Conservation (phyloP, 345 rosid genomes). For the Populus deltoides region DNA sequence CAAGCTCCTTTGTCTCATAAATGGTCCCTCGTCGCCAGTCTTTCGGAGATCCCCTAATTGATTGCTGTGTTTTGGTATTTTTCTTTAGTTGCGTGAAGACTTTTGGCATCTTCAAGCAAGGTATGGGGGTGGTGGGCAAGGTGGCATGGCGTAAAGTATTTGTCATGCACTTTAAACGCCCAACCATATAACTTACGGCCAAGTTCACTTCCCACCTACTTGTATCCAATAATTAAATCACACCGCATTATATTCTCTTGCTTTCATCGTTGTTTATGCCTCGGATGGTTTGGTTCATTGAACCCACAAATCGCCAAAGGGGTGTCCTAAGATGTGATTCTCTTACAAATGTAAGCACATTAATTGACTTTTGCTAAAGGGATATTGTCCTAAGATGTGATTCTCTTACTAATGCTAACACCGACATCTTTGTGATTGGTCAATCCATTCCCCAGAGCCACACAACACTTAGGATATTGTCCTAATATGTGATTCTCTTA, state of each 20-base stretch:
- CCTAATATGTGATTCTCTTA: no score
- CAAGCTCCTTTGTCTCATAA: neutral
- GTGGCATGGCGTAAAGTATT: neutral
- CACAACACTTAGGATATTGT: no score
- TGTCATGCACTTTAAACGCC: neutral
- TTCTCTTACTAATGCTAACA: no score
- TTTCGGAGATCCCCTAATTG: neutral
- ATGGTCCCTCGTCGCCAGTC: neutral
- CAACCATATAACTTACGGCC: neutral
- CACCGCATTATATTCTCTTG: neutral
- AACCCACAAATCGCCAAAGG: neutral
- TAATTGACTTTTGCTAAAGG: no score
- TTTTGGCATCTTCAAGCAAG: slow-evolving; percentile 4
- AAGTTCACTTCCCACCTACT: neutral
- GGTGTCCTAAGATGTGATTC: no score
- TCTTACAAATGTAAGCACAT: no score
- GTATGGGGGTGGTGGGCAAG: neutral
- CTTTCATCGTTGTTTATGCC: neutral
- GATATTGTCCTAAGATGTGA: no score
- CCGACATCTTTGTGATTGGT: no score
- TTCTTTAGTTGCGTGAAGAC: neutral
- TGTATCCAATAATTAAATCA: neutral
- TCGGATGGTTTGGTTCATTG: neutral
- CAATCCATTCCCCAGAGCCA: no score
- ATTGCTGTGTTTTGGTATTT: neutral